Conservation (phyloP, 2,329 filamentous ascomycete species). For the Cryphonectria carpinicola region DNA sequence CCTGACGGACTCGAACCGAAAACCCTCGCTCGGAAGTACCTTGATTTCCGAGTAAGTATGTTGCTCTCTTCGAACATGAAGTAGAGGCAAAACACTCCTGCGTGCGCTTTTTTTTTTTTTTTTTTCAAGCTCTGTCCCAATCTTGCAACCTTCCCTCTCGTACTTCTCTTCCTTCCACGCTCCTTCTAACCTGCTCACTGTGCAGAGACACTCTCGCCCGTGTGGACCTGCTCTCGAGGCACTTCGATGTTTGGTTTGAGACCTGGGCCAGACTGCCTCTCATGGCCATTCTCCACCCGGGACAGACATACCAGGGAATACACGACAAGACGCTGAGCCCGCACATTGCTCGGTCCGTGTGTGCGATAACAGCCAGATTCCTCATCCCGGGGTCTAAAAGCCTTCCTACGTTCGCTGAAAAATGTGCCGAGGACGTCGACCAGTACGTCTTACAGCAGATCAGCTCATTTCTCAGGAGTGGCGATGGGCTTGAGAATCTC, state of each 20-base stretch:
- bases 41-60: slow-evolving; percentile 23
- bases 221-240: slow-evolving; percentile 42
- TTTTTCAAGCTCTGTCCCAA: not conserved
- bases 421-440: slow-evolving; percentile 45
- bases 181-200: not conserved
- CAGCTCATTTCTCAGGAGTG: slow-evolving; percentile 40
- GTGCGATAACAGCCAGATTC: slow-evolving; percentile 43
- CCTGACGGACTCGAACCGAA: slow-evolving; percentile 12
- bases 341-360: slow-evolving; percentile 43
- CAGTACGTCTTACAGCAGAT: slow-evolving; percentile 46
- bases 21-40: not conserved
- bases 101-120: not conserved
- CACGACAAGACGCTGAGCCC: slow-evolving; percentile 42
- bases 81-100: not conserved
- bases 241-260: slow-evolving; percentile 46
- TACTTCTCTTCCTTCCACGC: not conserved
- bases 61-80: not conserved
- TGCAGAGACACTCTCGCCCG: slow-evolving; percentile 39
- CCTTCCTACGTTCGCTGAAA: slow-evolving; percentile 40
- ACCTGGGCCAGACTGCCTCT: slow-evolving; percentile 44
- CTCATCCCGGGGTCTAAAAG: slow-evolving; percentile 40
- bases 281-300: slow-evolving; percentile 44
- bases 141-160: not conserved
- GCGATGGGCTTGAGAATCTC: slow-evolving; percentile 31
- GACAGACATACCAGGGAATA: slow-evolving; percentile 41